Evolutionary conservation across 1,139 yeast species (phyloP).

Genomic region (Lodderomyces jiufengensis): DNA sequence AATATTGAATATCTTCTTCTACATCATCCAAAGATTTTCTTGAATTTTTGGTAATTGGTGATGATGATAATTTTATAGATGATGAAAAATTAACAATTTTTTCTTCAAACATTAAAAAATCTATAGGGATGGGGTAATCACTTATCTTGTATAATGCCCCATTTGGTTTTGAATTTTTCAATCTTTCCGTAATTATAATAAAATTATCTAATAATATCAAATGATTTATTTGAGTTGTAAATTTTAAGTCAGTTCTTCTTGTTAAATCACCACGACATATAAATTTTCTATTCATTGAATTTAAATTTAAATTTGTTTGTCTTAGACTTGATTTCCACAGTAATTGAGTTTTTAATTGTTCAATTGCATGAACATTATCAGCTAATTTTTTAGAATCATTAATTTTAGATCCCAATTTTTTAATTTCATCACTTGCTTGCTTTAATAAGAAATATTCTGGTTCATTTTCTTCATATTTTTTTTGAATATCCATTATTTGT

Average conservation of each 20-base stretch:
- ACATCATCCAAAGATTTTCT: constrained; percentile 12
- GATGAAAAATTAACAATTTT: constrained; percentile 6
- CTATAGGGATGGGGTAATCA: constrained; percentile 62
- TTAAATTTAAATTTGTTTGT: constrained; percentile 48
- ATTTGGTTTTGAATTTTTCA: constrained; percentile 23
- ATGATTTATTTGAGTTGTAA: constrained; percentile 48
- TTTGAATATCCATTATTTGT: constrained; percentile 58
- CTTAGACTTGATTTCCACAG: constrained; percentile 42
- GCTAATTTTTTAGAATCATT: constrained; percentile 55
- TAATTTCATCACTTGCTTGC: constrained; percentile 48
- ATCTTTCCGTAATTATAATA: constrained; percentile 59
- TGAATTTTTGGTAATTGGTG: constrained; percentile 17
- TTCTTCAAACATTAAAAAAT: constrained; percentile 53
- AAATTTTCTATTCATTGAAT: constrained; percentile 54
- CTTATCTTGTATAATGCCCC: constrained; percentile 37
- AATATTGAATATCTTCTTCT: constrained; percentile 38
- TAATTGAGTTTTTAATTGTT: constrained; percentile 45
- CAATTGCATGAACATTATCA: constrained; percentile 49
- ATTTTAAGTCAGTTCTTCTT: constrained; percentile 61
- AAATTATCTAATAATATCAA: constrained; percentile 71
- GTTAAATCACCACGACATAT: constrained; percentile 58
- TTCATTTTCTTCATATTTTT: constrained; percentile 43
- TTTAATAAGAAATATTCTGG: constrained; percentile 54
- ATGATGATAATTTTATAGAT: constrained; percentile 20
- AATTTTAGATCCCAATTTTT: constrained; percentile 34